Evolutionary conservation across 2,329 filamentous ascomycete genomes (phyloP), one percentile per base, ranked within the genome.

Genomic region (Immersiporthe knoxdaviesiana): DNA sequence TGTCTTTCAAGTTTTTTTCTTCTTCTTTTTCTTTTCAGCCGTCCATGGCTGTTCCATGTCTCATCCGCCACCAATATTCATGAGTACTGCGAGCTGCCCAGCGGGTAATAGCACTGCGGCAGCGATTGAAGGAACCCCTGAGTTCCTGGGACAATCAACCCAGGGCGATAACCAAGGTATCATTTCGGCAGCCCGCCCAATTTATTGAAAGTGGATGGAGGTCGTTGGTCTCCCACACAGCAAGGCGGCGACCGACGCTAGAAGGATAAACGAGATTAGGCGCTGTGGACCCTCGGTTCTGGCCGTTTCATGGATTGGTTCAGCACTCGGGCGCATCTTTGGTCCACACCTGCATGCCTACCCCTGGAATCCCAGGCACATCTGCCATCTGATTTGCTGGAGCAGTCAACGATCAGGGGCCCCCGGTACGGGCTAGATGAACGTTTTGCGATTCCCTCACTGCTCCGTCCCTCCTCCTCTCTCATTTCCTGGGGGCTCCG

Each of bases 171-270:
- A 2, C n/a, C 24, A 24, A 27, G 47, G 59, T 56, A 71, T 71
- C 68, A 71, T 71, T 41, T 71, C 69, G 69, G 69, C 67, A 69
- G 69, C 37, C 69, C 64, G 63, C 60, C 30, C 68, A 68, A 66
- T 71, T 67, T 60, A 69, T 71, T 59, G 67, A 65, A 71, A 71
- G 69, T 71, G 69, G 69, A 63, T 61, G 66, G n/a, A 54, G 64
- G 39, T 67, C 52, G 67, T 37, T 67, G 67, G 65, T 24, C 21
- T 64, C 66, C 59, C 62, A n/a, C 63, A 47, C 54, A 54, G 64
- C 52, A 65, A 66, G 64, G 61, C 60, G 44, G 65, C 50, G 60
- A 69, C 69, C 69, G 69, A 66, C 67, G 69, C 69, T 71, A 71
- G 58, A 52, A 60, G 44, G 52, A 50, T 54, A 67, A 68, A 65